These are phyloP conservation scores for Tetrahymena thermophila DNA, from an alignment of 73 alveolate species.

Conservation along the genomic window DNA sequence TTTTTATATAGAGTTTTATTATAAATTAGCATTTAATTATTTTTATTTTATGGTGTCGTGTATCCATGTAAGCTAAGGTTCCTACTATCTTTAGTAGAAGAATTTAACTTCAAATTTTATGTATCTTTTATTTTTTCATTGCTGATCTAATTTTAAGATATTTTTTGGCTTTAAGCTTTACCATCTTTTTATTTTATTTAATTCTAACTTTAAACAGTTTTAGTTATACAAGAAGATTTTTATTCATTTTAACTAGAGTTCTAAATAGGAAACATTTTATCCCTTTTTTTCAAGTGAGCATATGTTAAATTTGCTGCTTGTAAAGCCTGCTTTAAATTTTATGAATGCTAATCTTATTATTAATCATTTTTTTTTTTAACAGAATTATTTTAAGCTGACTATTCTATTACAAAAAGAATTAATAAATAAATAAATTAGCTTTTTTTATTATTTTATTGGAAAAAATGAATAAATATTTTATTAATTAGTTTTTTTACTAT, in stretches of 20 bases:
- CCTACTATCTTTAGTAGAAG: background rate
- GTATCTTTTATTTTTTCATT: background rate
- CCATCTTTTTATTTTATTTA: background rate
- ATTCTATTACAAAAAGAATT: background rate
- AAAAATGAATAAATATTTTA: too few relatives aligned
- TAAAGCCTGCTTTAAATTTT: background rate
- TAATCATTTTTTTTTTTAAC: background rate
- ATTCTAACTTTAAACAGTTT: background rate
- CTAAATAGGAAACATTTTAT: background rate
- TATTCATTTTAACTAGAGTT: background rate
- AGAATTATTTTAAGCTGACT: background rate
- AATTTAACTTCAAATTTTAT: too few relatives aligned
- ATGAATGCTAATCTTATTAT: background rate
- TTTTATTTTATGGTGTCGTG: background rate
- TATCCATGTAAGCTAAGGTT: background rate
- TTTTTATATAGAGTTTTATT: background rate
- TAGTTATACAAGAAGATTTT: too few relatives aligned
- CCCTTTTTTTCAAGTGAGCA: background rate
- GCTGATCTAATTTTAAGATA: background rate
- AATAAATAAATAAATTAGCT: too few relatives aligned
- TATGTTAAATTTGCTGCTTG: too few relatives aligned
- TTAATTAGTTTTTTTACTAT: background rate
- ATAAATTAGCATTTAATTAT: too few relatives aligned
- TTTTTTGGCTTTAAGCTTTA: background rate
- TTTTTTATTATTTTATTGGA: too few relatives aligned